phyloP scores from a whole-genome alignment of 768 basidiomycete species.

The Psilocybe azurescens region DNA sequence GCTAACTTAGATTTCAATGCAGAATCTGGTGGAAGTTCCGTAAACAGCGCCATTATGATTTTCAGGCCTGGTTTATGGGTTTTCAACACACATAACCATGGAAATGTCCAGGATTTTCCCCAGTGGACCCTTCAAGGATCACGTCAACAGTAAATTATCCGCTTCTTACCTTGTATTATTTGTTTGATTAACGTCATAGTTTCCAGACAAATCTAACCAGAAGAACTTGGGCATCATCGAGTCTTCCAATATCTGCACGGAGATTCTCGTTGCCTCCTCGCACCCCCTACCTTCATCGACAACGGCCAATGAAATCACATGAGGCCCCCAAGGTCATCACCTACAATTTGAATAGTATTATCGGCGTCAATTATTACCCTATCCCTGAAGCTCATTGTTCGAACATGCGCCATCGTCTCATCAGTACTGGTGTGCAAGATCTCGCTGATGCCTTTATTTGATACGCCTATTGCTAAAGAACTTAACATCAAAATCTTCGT shows the following conservation, averaged over 20 bases:
- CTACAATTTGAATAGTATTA: constrained; percentile 92
- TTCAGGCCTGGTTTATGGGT: too few species aligned
- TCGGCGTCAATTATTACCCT: constrained; percentile 96
- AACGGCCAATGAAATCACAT: constrained; percentile 87
- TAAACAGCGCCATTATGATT: too few species aligned
- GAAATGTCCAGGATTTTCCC: constrained; percentile 98
- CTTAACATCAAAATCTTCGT: constrained; percentile 98
- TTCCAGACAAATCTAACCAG: constrained; percentile 93
- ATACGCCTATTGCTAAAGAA: constrained; percentile 81
- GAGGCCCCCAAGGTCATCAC: constrained; percentile 93
- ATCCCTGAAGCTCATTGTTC: constrained; percentile 89
- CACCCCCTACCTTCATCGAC: constrained; percentile 89
- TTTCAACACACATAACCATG: too few species aligned
- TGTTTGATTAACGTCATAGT: background rate
- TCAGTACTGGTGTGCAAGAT: constrained; percentile 97
- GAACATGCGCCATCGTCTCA: constrained; percentile 97
- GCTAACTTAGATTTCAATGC: too few species aligned
- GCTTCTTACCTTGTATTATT: background rate
- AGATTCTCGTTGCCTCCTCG: constrained; percentile 99
- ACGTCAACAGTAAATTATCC: constrained; percentile 87
- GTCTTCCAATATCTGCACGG: constrained; percentile 98
- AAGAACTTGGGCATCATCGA: constrained; percentile 99
- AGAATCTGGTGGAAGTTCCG: too few species aligned
- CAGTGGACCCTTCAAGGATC: constrained; percentile 96
- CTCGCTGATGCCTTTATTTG: constrained; percentile 99